These are phyloP conservation scores for Blakeslea trispora DNA, from an alignment of 371 early-diverging fungal species.

Conservation along the genomic window DNA sequence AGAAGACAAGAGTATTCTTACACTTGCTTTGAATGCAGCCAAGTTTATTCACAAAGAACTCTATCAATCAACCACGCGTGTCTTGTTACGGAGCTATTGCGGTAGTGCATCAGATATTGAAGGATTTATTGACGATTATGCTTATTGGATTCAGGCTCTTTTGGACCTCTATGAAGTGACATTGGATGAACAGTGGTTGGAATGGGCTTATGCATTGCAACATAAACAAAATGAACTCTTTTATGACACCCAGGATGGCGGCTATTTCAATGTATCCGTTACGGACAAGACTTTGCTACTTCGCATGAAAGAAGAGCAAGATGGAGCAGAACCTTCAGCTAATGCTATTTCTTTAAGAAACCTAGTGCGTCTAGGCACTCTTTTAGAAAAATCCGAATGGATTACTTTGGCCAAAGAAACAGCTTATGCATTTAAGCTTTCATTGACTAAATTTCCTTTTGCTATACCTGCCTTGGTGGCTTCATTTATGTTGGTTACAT, in stretches of 20 bases:
- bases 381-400: conserved; percentile 31
- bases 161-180: conserved; percentile 64
- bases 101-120: conserved; percentile 51
- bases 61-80: conserved; percentile 36
- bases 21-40: conserved; percentile 51
- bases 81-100: conserved; percentile 51
- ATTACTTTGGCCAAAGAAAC: conserved; percentile 36
- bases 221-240: conserved; percentile 56
- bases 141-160: conserved; percentile 50
- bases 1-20: conserved; percentile 23
- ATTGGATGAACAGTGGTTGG: conserved; percentile 54
- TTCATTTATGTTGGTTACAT: conserved; percentile 33
- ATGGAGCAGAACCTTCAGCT: conserved; percentile 68
- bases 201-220: conserved; percentile 63
- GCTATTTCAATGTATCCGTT: conserved; percentile 54
- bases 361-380: conserved; percentile 39
- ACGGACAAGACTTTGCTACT: conserved; percentile 52
- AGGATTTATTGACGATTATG: conserved; percentile 68
- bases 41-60: conserved; percentile 51
- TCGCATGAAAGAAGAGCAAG: conserved; percentile 68
- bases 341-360: conserved; percentile 50
- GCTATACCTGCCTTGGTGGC: conserved; percentile 47
- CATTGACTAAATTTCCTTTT: conserved; percentile 36
- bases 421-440: conserved; percentile 29
- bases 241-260: conserved; percentile 56